Percentiles rank a stretch among this genome's conserved stretches.
Conservation (phyloP, 2,329 filamentous ascomycete species). For the Cladosporium sp. region DNA sequence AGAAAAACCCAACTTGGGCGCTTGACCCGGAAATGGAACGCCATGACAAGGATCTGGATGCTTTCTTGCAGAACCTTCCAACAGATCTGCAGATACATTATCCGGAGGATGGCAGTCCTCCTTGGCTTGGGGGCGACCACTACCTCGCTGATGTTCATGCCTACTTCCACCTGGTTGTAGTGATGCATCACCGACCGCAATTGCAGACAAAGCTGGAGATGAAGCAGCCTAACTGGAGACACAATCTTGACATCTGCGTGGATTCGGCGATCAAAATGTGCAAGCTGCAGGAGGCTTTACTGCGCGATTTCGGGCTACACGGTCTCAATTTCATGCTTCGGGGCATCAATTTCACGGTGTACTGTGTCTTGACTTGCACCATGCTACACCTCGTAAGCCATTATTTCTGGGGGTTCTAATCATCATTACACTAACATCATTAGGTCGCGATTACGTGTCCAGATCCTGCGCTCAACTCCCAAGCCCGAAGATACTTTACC, state of each 20-base stretch:
- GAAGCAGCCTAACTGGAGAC: constrained; percentile 75
- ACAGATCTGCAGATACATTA: constrained; percentile 71
- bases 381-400: constrained; percentile 81
- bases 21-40: constrained; percentile 75
- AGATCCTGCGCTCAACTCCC: constrained; percentile 76
- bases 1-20: constrained; percentile 61
- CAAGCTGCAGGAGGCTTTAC: constrained; percentile 74
- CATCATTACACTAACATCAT: constrained; percentile 16
- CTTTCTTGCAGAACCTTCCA: constrained; percentile 72
- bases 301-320: constrained; percentile 68
- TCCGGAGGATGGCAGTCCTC: constrained; percentile 69
- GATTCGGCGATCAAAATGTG: constrained; percentile 78
- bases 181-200: constrained; percentile 83
- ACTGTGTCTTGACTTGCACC: constrained; percentile 81
- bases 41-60: constrained; percentile 68
- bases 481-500: constrained; percentile 83
- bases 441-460: constrained; percentile 90
- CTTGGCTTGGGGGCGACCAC: constrained; percentile 71
- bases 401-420: constrained; percentile 15
- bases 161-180: constrained; percentile 78
- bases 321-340: constrained; percentile 88
- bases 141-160: constrained; percentile 85
- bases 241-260: constrained; percentile 81
- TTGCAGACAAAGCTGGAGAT: constrained; percentile 68
- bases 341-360: constrained; percentile 94